phyloP scores from a whole-genome alignment of 2,329 filamentous ascomycete genomes.

The Hypoxylon sp. region DNA sequence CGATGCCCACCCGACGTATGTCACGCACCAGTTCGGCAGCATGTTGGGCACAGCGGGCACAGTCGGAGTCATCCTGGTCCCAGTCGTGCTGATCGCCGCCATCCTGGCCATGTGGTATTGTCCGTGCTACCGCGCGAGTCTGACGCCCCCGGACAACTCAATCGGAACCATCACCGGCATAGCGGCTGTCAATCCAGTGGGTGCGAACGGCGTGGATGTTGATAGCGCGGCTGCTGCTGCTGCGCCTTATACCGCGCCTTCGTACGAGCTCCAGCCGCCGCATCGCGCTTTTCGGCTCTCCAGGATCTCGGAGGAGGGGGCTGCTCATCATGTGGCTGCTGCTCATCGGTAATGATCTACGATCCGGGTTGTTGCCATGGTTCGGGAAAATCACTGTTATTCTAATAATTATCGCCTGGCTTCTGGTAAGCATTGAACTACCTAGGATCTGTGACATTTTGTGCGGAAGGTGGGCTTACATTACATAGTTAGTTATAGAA shows the following conservation, averaged over 20 bases:
- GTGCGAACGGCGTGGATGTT: not conserved
- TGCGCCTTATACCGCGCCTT: constrained; percentile 10
- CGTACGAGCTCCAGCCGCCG: constrained; percentile 22
- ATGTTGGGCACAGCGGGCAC: constrained; percentile 30
- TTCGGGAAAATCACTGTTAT: no score
- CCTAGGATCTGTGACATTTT: no score
- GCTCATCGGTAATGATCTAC: no score
- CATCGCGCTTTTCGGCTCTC: constrained; percentile 26
- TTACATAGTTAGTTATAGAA: no score
- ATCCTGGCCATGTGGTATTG: constrained; percentile 32
- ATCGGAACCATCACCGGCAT: not conserved
- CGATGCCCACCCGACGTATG: constrained; percentile 14
- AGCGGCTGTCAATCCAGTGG: not conserved
- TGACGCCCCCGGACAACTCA: constrained; percentile 2
- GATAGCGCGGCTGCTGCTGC: constrained; percentile 1
- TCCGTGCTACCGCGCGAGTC: constrained; percentile 16
- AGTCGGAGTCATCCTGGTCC: constrained; percentile 30
- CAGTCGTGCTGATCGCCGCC: constrained; percentile 27
- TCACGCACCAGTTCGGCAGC: constrained; percentile 4
- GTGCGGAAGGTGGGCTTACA: no score
- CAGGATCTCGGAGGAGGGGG: constrained; percentile 32
- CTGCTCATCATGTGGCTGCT: no score
- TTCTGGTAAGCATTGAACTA: no score
- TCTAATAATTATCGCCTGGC: no score
- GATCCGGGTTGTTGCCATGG: no score